Base-by-base conservation (phyloP, 129 eudicot species). In the Solidago caesia region DNA sequence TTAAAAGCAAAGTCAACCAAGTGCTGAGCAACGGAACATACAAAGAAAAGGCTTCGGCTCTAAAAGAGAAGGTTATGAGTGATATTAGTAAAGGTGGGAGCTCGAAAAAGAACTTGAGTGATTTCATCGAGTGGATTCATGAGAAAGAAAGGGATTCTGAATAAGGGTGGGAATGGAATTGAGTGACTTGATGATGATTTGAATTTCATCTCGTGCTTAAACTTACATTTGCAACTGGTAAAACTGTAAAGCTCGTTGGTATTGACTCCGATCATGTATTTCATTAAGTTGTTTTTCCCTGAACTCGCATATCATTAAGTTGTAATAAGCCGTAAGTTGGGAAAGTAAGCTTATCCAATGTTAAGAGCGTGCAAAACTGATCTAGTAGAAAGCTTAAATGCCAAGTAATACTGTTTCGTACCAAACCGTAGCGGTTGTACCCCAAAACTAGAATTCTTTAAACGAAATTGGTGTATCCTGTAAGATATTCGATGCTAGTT, bases 21-120 rank as follows among this genome's bases (percentile, higher is more conserved):
- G 33, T 84, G 74, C 53, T 81, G 8, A 47, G 44, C 52, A 61
- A 85, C 56, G 15, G 47, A 62, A 15, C 10, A 26, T 71, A 72
- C 12, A 80, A 72, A 46, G 77, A 59, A 39, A 80, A 80, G 67
- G 85, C 69, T 15, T 0, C 60, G n/a, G 79, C 44, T 75, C 68
- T 77, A 27, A 73, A 84, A 70, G 77, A 61, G 52, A 63, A 72
- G 75, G 83, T 78, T 41, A 33, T 44, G 14, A 44, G 51, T 7
- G 75, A 83, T 33, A 59, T 78, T 33, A 64, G 63, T 29, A 45
- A 68, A 43, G 86, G 77, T 39, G 83, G 86, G 6, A 73, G 70
- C 27, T 82, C 86, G 47, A 25, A 49, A 48, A 60, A 57, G 77
- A 78, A 82, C 56, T 56, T 82, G 10, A 44, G 44, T 29, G 52